Percentiles rank a stretch among this genome's conserved stretches.
phyloP scores from a whole-genome alignment of 164 flowering plant genomes.

The Kalanchoe fedtschenkoi region DNA sequence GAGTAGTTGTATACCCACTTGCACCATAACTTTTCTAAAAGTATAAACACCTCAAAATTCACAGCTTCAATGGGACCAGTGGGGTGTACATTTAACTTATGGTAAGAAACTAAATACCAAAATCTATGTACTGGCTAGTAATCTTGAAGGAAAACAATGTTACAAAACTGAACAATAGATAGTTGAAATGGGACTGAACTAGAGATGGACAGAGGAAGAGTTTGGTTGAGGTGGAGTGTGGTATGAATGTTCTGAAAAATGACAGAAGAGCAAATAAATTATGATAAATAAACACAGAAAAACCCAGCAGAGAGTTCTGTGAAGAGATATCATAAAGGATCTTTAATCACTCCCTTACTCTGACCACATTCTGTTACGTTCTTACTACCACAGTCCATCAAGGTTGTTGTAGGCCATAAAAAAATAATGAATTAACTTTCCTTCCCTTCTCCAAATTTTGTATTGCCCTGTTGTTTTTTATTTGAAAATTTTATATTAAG shows the following conservation, averaged over 20 bases:
- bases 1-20: background rate
- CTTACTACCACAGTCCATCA: too few species aligned
- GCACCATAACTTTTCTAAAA: background rate
- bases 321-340: conserved; percentile 3
- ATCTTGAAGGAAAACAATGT: background rate
- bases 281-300: background rate
- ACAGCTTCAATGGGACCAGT: background rate
- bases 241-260: background rate
- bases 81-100: background rate
- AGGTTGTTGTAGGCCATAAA: too few species aligned
- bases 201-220: too few species aligned
- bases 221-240: background rate
- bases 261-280: background rate
- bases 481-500: too few species aligned
- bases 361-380: background rate
- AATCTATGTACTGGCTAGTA: too few species aligned
- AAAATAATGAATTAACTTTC: too few species aligned
- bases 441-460: background rate
- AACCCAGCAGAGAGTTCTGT: background rate
- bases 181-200: too few species aligned
- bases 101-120: background rate
- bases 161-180: background rate
- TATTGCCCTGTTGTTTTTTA: background rate
- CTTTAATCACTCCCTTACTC: background rate
- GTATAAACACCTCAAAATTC: background rate